Evolutionary conservation across 108 stramenopile species (phyloP).

Genomic region (Skeletonema costatum): DNA sequence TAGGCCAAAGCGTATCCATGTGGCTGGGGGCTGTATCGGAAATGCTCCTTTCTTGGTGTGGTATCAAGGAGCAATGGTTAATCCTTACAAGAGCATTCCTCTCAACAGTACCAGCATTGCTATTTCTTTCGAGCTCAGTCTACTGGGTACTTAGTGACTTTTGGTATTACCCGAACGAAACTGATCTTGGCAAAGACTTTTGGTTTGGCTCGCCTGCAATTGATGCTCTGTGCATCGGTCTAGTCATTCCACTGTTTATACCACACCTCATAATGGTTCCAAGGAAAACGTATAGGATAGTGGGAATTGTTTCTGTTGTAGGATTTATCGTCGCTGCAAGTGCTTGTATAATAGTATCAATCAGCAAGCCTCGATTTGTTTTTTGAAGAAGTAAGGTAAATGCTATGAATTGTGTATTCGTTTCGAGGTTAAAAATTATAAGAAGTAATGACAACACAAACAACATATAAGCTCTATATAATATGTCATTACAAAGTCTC

Average conservation of each 20-base stretch:
- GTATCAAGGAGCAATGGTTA: neutral
- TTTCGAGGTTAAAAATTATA: too few species aligned
- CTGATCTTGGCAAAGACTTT: neutral
- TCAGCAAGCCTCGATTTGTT: neutral
- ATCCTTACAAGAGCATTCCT: neutral
- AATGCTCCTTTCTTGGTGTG: neutral
- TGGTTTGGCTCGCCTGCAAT: neutral
- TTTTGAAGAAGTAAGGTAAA: neutral
- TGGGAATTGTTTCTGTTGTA: neutral
- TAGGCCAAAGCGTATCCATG: neutral
- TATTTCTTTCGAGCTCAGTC: neutral
- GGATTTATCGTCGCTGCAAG: neutral
- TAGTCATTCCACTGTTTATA: neutral
- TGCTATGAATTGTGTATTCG: too few species aligned
- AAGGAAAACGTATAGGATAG: neutral
- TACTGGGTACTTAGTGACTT: neutral
- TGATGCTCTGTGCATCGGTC: neutral
- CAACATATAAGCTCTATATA: too few species aligned
- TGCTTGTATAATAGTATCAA: neutral
- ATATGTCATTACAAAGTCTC: too few species aligned
- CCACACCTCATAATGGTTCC: neutral
- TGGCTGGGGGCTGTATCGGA: neutral
- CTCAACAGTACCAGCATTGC: neutral
- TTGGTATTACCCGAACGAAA: neutral
- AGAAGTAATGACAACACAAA: too few species aligned